Conservation (phyloP, 2,329 filamentous ascomycete species). For the Rhynchosporium graminicola region DNA sequence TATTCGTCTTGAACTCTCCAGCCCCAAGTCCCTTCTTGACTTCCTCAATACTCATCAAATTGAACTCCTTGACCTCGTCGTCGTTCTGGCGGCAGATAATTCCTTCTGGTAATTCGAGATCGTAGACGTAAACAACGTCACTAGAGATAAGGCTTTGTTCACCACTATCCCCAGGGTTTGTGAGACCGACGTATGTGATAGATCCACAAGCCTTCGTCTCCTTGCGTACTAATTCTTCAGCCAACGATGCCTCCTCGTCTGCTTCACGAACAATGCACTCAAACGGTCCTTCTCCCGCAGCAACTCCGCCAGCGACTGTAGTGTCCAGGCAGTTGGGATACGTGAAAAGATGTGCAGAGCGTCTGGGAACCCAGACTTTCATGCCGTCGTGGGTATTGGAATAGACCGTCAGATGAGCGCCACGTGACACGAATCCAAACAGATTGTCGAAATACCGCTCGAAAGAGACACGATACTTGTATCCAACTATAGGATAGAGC, state of each 20-base stretch:
- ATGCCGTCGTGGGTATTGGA: conserved; percentile 49
- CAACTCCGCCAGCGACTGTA: conserved; percentile 76
- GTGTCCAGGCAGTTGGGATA: conserved; percentile 78
- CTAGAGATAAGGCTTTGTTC: conserved; percentile 64
- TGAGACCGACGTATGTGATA: conserved; percentile 67
- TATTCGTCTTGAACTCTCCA: conserved; percentile 84
- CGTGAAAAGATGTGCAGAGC: conserved; percentile 67
- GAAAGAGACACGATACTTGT: conserved; percentile 25
- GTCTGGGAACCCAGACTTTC: conserved; percentile 71
- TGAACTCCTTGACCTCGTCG: conserved; percentile 76
- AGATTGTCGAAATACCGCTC: conserved; percentile 43
- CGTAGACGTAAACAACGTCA: conserved; percentile 74
- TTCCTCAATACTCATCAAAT: conserved; percentile 61
- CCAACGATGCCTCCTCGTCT: conserved; percentile 71
- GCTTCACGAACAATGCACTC: conserved; percentile 72
- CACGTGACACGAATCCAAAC: conserved; percentile 68
- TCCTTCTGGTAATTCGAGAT: conserved; percentile 63
- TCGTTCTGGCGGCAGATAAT: conserved; percentile 69
- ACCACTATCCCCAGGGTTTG: conserved; percentile 58
- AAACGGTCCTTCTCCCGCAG: conserved; percentile 64
- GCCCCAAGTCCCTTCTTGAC: conserved; percentile 62
- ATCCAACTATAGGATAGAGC: conserved; percentile 42
- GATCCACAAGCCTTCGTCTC: conserved; percentile 56
- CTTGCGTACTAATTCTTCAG: conserved; percentile 56
- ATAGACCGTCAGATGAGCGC: conserved; percentile 67